A percentile compares a stretch with the other conserved stretches of the same genome.
Conservation (phyloP, 179 eudicot species). For the Drosera spatulata region DNA sequence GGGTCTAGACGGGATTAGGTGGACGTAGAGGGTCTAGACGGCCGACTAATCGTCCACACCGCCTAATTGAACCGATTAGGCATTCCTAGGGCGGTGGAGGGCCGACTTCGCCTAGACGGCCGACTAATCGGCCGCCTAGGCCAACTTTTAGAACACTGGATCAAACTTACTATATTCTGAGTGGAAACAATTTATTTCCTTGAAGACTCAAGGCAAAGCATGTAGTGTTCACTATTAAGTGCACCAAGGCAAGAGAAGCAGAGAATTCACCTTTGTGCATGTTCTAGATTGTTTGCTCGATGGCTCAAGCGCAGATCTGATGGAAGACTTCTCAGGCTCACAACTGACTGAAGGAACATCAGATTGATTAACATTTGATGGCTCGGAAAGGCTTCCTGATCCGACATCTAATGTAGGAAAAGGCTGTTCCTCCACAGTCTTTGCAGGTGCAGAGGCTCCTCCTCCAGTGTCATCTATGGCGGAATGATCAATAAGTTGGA, state of each 20-base stretch:
- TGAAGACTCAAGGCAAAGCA: too few species aligned
- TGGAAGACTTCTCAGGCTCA: slow-evolving; percentile 71
- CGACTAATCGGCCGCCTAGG: too few species aligned
- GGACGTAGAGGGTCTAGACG: too few species aligned
- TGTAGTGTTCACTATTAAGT: background rate
- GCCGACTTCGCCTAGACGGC: too few species aligned
- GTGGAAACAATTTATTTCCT: too few species aligned
- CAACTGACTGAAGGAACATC: slow-evolving; percentile 47
- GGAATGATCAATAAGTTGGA: slow-evolving; percentile 48
- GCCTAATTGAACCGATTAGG: too few species aligned
- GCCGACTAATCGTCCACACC: too few species aligned
- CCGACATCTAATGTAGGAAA: slow-evolving; percentile 43
- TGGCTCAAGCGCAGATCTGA: slow-evolving; percentile 42
- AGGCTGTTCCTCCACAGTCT: slow-evolving; percentile 30
- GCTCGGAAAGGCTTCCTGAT: slow-evolving; percentile 47
- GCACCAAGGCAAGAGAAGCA: background rate
- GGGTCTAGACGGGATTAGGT: too few species aligned
- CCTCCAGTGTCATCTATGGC: slow-evolving; percentile 31
- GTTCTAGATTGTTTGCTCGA: slow-evolving; percentile 70
- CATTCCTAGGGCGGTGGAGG: too few species aligned
- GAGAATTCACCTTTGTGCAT: slow-evolving; percentile 71
- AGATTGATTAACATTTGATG: slow-evolving; percentile 39
- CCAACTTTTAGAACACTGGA: too few species aligned
- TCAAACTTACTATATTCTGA: too few species aligned
- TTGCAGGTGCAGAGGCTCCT: slow-evolving; percentile 13